These are phyloP conservation scores for Pseudogymnoascus sp. DNA, from an alignment of 2,329 filamentous ascomycete genomes.

Conservation along the genomic window DNA sequence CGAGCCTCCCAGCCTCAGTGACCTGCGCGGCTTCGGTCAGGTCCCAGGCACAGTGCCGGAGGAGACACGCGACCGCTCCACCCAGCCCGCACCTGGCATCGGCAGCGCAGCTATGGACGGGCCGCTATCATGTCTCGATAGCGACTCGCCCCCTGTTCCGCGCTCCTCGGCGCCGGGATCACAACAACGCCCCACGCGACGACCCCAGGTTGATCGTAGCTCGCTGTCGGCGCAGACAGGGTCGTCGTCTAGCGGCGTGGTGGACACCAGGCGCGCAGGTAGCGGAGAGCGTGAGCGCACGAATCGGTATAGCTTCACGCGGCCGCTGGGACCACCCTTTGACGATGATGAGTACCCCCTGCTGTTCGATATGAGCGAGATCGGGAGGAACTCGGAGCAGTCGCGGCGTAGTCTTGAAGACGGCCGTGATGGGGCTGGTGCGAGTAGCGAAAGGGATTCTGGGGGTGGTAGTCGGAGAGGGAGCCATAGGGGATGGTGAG, in stretches of 20 bases:
- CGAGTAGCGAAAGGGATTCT: conserved; percentile 23
- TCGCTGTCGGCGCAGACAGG: conserved; percentile 19
- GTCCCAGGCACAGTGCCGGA: conserved; percentile 33
- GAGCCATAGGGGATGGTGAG: conserved; percentile 24
- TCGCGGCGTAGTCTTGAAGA: conserved; percentile 55
- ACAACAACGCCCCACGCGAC: neutral
- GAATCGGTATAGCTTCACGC: conserved; percentile 38
- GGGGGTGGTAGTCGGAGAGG: conserved; percentile 24
- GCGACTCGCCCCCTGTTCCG: neutral
- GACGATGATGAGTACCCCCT: conserved; percentile 58
- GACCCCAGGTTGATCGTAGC: conserved; percentile 23
- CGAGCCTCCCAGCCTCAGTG: conserved; percentile 58
- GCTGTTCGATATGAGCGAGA: conserved; percentile 67
- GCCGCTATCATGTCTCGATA: neutral
- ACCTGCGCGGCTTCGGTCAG: conserved; percentile 45
- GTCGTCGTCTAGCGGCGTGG: conserved; percentile 27
- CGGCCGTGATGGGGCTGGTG: conserved; percentile 23
- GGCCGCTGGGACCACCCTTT: conserved; percentile 28
- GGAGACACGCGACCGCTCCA: conserved; percentile 28
- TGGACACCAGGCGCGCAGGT: conserved; percentile 24
- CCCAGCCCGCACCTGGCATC: conserved; percentile 22
- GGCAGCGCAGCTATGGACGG: neutral
- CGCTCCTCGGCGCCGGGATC: neutral
- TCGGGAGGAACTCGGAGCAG: conserved; percentile 40
- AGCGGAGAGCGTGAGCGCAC: conserved; percentile 30